A percentile compares a stretch with the other conserved stretches of the same genome.
Conservation (phyloP, 2,329 filamentous ascomycete species). For the Helotiales sp. region DNA sequence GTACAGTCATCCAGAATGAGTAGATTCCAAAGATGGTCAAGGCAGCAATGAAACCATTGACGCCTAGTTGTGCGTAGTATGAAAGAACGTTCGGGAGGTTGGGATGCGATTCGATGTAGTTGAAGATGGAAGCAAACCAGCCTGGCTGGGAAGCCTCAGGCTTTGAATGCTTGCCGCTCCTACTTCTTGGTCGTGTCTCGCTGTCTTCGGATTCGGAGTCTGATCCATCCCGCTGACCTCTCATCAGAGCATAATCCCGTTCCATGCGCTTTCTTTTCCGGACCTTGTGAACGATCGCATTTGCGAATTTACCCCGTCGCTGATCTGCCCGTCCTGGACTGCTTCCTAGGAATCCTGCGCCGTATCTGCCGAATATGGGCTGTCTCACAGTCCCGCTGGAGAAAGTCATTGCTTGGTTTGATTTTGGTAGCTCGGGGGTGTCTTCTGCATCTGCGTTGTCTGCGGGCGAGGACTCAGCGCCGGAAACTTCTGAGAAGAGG, state of each 20-base stretch:
- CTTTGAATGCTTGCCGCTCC: conserved; percentile 45
- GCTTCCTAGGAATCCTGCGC: conserved; percentile 44
- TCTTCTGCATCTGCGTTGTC: conserved; percentile 55
- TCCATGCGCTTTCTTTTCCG: conserved; percentile 52
- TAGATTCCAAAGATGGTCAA: conserved; percentile 47
- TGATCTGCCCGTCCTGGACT: conserved; percentile 70
- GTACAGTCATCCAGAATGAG: conserved; percentile 40
- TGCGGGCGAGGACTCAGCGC: conserved; percentile 64
- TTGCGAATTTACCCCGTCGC: conserved; percentile 53
- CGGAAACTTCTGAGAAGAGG: conserved; percentile 59
- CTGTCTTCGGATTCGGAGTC: conserved; percentile 45
- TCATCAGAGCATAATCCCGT: conserved; percentile 48
- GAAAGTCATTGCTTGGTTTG: conserved; percentile 58
- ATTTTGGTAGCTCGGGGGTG: conserved; percentile 56
- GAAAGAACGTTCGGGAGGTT: conserved; percentile 68
- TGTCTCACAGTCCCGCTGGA: conserved; percentile 55
- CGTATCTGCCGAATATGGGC: conserved; percentile 49
- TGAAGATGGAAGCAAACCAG: conserved; percentile 58
- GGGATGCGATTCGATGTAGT: conserved; percentile 67
- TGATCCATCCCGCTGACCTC: conserved; percentile 41
- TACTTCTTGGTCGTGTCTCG: conserved; percentile 45
- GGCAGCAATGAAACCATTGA: conserved; percentile 54
- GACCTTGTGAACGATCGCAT: conserved; percentile 55
- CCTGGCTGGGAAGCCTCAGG: conserved; percentile 35
- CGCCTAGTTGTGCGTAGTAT: conserved; percentile 65